A percentile compares a stretch with the other conserved stretches of the same genome.
Evolutionary conservation across 1,284 basidiomycete species (phyloP).

Genomic region (Hortiboletus rubellus): DNA sequence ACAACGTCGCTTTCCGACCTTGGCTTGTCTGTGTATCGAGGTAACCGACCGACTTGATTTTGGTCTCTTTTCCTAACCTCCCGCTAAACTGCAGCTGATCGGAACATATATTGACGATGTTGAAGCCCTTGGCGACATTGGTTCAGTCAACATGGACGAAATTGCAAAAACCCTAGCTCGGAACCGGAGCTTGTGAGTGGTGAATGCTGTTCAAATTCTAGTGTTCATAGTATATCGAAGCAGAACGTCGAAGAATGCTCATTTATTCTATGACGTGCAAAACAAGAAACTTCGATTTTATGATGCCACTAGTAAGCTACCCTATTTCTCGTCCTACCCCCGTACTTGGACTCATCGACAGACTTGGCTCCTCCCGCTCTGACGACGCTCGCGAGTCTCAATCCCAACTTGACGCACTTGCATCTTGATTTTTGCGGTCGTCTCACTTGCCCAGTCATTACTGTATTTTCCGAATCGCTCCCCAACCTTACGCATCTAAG

Average conservation of each 20-base stretch:
- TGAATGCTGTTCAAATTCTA: neutral
- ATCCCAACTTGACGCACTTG: slow-evolving; percentile 76
- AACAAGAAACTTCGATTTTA: slow-evolving; percentile 77
- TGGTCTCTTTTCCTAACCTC: neutral
- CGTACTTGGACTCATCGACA: slow-evolving; percentile 33
- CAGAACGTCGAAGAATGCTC: slow-evolving; percentile 75
- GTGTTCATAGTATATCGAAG: neutral
- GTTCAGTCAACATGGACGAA: slow-evolving; percentile 75
- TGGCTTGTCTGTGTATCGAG: slow-evolving; percentile 80
- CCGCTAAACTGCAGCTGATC: slow-evolving; percentile 58
- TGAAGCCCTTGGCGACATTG: slow-evolving; percentile 88
- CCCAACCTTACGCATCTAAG: slow-evolving; percentile 70
- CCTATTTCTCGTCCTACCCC: slow-evolving; percentile 1
- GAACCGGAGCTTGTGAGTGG: slow-evolving; percentile 78
- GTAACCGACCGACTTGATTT: slow-evolving; percentile 38
- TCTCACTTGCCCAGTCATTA: slow-evolving; percentile 70
- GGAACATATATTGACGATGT: slow-evolving; percentile 87
- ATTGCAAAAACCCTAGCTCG: slow-evolving; percentile 86
- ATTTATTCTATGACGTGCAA: slow-evolving; percentile 78
- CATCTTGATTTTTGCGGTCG: slow-evolving; percentile 89
- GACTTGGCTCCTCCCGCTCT: slow-evolving; percentile 71
- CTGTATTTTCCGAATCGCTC: slow-evolving; percentile 64
- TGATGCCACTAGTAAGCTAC: slow-evolving; percentile 79
- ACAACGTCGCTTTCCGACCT: slow-evolving; percentile 63
- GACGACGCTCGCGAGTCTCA: slow-evolving; percentile 69